Evolutionary conservation across 495 filamentous ascomycete species (phyloP).

Genomic region (Trichodelitschia bisporula): DNA sequence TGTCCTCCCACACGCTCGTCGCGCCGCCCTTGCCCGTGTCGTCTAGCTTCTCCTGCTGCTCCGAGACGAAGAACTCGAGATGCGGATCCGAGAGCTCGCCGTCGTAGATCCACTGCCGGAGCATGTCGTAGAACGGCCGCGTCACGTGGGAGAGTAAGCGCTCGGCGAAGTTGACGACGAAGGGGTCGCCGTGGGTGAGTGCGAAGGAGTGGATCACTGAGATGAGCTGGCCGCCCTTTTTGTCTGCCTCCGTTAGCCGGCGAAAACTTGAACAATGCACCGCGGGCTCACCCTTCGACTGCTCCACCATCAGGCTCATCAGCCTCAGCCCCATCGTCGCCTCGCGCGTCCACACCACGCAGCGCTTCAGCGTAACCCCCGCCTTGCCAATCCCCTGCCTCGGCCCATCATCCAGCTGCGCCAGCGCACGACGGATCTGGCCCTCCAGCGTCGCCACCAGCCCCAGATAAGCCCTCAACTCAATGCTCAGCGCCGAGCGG

Average conservation of each 20-base stretch:
- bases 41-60: constrained; percentile 32
- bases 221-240: constrained; percentile 83
- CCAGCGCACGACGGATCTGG: constrained; percentile 65
- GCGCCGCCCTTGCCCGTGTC: constrained; percentile 25
- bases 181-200: constrained; percentile 80
- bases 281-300: constrained; percentile 39
- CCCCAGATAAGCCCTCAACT: constrained; percentile 77
- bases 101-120: constrained; percentile 94
- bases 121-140: constrained; percentile 90
- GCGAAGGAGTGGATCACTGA: constrained; percentile 85
- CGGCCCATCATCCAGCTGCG: constrained; percentile 39
- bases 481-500: constrained; percentile 62
- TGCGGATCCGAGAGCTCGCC: constrained; percentile 93
- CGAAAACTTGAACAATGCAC: not conserved
- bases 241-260: constrained; percentile 21
- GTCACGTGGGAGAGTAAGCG: constrained; percentile 76
- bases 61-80: constrained; percentile 82
- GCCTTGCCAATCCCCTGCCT: constrained; percentile 51
- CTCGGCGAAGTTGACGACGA: constrained; percentile 84
- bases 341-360: constrained; percentile 91
- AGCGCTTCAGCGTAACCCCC: constrained; percentile 87
- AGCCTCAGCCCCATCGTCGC: constrained; percentile 89
- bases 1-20: constrained; percentile 91
- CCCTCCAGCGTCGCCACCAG: constrained; percentile 80
- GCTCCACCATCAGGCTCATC: constrained; percentile 83